Conservation (phyloP, 2,329 filamentous ascomycete genomes). For the Phialophora macrospora region DNA sequence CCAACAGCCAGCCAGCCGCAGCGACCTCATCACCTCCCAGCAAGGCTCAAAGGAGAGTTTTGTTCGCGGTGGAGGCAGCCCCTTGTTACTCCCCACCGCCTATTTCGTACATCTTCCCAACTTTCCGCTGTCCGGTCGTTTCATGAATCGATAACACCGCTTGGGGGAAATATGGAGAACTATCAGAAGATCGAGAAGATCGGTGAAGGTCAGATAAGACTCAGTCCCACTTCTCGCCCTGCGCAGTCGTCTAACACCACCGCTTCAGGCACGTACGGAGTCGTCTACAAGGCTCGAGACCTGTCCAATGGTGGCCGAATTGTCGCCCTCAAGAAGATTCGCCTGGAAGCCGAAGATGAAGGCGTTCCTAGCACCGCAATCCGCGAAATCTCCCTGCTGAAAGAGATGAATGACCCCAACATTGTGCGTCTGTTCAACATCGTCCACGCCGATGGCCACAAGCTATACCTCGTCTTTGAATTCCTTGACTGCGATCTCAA, state of each 20-base stretch:
- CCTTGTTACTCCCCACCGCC: constrained; percentile 6
- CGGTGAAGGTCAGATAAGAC: constrained; percentile 73
- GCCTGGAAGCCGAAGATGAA: constrained; percentile 92
- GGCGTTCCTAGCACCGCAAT: constrained; percentile 91
- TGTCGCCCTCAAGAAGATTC: constrained; percentile 93
- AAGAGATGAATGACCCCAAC: constrained; percentile 91
- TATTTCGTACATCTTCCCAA: not conserved
- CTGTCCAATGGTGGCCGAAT: constrained; percentile 81
- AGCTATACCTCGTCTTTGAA: constrained; percentile 91
- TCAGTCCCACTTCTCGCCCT: not conserved
- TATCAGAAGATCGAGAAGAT: constrained; percentile 98
- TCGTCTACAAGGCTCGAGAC: constrained; percentile 92
- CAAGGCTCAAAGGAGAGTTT: not conserved
- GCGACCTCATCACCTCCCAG: not conserved
- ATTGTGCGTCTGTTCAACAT: constrained; percentile 90
- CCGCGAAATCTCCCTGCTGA: constrained; percentile 89
- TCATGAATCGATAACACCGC: constrained; percentile 17
- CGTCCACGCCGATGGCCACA: constrained; percentile 91
- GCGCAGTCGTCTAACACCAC: constrained; percentile 4
- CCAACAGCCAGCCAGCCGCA: not conserved
- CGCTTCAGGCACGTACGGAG: constrained; percentile 80
- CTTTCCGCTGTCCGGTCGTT: not conserved
- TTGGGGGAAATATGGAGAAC: constrained; percentile 73
- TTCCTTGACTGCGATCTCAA: constrained; percentile 91
- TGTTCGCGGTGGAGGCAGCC: not conserved